Base-by-base conservation (phyloP, 2,329 filamentous ascomycete genomes). In the Hirsutella rhossiliensis region DNA sequence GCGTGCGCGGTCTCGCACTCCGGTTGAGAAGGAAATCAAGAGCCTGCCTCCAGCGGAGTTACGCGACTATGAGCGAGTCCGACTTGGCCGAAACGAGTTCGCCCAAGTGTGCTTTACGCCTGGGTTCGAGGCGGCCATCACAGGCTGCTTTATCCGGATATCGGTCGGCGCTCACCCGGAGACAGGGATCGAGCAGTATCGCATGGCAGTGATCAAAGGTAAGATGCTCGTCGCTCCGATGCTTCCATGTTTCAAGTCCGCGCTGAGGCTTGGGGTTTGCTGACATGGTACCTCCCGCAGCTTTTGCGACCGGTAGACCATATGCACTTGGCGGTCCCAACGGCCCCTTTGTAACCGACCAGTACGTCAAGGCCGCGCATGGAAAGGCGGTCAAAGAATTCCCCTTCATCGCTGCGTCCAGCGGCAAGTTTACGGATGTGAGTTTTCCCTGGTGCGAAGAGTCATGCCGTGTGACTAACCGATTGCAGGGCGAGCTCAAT, bases 101-200 rank as follows among this genome's bases (percentile, higher is more conserved):
- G 83, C 84, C 7, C 80, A 90, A 56, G 84, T 95, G 44, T 96
- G 88, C 71, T 95, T 94, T 67, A 90, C 89, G 53, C 92, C 92
- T 11, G 82, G 82, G 4, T 96, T 98, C 52, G 85, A 94, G 45
- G 69, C 84, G 9, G 75, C 84, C 28, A 84, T 96, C 55, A 78
- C 72, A 15, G 87, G 87, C 42, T 94, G 88, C 62, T 98, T 84
- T 60, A 82, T 83, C 32, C 85, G 92, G 42, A 79, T 97, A 51
- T 85, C 82, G 49, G 78, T 96, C 45, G 90, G 89, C 1, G 75
- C 82, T 12, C 84, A 94, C 57, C 76, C 76, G 11, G 73, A 80
- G 19, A 85, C 77, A 4, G 82, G 83, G 4, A 70, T 81, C 47
- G 83, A 84, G 48, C 76, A 86, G 51, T 98, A 98, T 62, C 84